A percentile compares a stretch with the other conserved stretches of the same genome.
Evolutionary conservation across 2,329 filamentous ascomycete species (phyloP).

Genomic region (Monosporascus sp.): DNA sequence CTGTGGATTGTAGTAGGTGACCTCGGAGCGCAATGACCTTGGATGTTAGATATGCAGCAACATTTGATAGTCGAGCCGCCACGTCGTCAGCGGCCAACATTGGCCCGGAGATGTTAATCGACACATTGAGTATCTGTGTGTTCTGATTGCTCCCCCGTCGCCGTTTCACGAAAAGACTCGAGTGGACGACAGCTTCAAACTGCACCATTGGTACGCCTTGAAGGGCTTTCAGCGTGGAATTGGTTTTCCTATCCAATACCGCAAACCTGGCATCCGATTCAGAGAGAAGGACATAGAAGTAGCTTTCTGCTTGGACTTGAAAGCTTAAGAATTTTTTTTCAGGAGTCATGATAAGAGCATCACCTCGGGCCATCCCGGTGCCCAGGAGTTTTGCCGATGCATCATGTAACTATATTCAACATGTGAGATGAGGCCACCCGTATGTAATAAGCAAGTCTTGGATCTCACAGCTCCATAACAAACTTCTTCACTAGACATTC

Average conservation of each 20-base stretch:
- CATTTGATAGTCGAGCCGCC: neutral
- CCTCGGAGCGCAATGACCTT: neutral
- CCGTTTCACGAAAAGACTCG: slow-evolving; percentile 1
- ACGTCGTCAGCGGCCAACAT: neutral
- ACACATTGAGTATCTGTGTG: neutral
- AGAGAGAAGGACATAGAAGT: neutral
- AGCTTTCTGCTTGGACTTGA: too few relatives aligned
- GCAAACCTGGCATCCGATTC: neutral
- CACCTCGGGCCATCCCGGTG: too few relatives aligned
- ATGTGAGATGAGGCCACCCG: too few relatives aligned
- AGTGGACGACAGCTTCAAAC: slow-evolving; percentile 3
- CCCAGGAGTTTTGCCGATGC: too few relatives aligned
- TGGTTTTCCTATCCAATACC: slow-evolving; percentile 1
- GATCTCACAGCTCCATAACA: too few relatives aligned
- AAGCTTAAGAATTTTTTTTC: too few relatives aligned
- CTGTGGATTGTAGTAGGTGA: slow-evolving; percentile 2
- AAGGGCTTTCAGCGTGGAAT: neutral
- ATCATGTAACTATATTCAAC: too few relatives aligned
- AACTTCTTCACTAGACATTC: too few relatives aligned
- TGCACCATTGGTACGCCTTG: neutral
- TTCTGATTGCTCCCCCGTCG: neutral
- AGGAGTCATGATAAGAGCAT: too few relatives aligned
- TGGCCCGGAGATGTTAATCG: slow-evolving; percentile 3
- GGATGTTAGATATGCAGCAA: slow-evolving; percentile 2
- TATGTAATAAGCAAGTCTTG: too few relatives aligned